A percentile compares a stretch with the other conserved stretches of the same genome.
phyloP scores from a whole-genome alignment of 2,329 filamentous ascomycete species.

The Chaetomium strumarium region DNA sequence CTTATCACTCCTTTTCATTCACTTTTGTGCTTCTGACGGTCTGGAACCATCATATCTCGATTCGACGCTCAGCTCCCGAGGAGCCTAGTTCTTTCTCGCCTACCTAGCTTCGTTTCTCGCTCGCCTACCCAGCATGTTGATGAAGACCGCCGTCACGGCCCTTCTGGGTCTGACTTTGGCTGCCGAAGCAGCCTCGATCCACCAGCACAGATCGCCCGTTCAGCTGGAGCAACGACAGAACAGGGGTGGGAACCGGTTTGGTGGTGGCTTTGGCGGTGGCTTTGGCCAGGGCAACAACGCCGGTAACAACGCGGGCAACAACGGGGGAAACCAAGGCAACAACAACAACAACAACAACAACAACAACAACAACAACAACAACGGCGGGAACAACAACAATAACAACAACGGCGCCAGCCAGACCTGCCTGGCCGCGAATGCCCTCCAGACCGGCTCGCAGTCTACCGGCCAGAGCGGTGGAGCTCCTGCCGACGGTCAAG shows the following conservation, averaged over 20 bases:
- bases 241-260: conserved; percentile 12
- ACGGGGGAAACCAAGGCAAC: conserved; percentile 21
- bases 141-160: conserved; percentile 45
- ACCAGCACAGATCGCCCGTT: conserved; percentile 32
- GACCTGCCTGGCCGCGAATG: conserved; percentile 38
- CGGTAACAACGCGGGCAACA: conserved; percentile 23
- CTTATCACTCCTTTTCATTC: conserved; percentile 40
- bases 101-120: conserved; percentile 7
- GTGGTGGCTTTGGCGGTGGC: neutral
- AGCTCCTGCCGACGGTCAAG: conserved; percentile 39
- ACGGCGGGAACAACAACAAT: conserved; percentile 20
- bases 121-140: conserved; percentile 41
- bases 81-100: conserved; percentile 21
- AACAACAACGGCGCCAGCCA: conserved; percentile 25
- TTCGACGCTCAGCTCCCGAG: conserved; percentile 25
- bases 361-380: conserved; percentile 27
- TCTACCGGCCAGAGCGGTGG: conserved; percentile 42
- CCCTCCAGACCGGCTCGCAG: conserved; percentile 45
- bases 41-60: conserved; percentile 43
- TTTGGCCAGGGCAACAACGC: conserved; percentile 21
- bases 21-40: conserved; percentile 34
- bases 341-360: conserved; percentile 21
- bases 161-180: conserved; percentile 43
- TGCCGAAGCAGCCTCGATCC: conserved; percentile 40
- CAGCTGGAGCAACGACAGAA: conserved; percentile 39